These are phyloP conservation scores for Rhodotorula sp. DNA, from an alignment of 1,284 basidiomycete genomes.

Conservation along the genomic window DNA sequence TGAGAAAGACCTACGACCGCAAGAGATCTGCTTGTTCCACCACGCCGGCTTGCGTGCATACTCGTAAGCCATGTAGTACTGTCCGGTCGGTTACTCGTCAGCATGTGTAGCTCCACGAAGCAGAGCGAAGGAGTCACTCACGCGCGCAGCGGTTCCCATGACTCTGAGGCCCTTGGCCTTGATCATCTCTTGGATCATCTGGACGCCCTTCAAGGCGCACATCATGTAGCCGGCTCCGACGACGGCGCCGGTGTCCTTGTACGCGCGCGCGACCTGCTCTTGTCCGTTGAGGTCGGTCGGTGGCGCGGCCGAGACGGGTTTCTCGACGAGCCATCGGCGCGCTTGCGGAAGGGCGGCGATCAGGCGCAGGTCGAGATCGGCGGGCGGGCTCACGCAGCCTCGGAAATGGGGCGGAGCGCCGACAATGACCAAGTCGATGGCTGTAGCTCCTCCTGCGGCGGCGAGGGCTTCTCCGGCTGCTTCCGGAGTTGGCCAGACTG, in stretches of 20 bases:
- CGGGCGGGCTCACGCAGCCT: conserved; percentile 69
- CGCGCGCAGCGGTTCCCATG: conserved; percentile 57
- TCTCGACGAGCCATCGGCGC: conserved; percentile 42
- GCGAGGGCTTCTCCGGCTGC: conserved; percentile 23
- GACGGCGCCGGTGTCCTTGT: conserved; percentile 15
- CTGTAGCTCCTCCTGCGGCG: not conserved
- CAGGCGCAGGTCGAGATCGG: conserved; percentile 84
- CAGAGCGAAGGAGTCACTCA: conserved; percentile 61
- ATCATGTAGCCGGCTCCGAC: conserved; percentile 63
- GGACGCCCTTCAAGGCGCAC: conserved; percentile 85
- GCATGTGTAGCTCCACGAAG: conserved; percentile 56
- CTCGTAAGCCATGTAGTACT: conserved; percentile 66
- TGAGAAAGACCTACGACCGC: conserved; percentile 35
- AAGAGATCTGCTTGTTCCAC: conserved; percentile 86
- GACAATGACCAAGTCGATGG: conserved; percentile 61
- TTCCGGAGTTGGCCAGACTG: conserved; percentile 26
- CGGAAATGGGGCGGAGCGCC: conserved; percentile 92
- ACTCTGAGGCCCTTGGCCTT: conserved; percentile 87
- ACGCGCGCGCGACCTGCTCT: conserved; percentile 31
- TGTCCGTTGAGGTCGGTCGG: conserved; percentile 28
- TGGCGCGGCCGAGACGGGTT: conserved; percentile 43
- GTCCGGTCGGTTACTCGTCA: not conserved
- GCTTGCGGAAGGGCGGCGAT: conserved; percentile 55
- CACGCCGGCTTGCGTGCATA: conserved; percentile 60
- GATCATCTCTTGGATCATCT: conserved; percentile 95